Evolutionary conservation across 2,329 filamentous ascomycete genomes (phyloP).

Genomic region (Neopestalotiopsis sp.): DNA sequence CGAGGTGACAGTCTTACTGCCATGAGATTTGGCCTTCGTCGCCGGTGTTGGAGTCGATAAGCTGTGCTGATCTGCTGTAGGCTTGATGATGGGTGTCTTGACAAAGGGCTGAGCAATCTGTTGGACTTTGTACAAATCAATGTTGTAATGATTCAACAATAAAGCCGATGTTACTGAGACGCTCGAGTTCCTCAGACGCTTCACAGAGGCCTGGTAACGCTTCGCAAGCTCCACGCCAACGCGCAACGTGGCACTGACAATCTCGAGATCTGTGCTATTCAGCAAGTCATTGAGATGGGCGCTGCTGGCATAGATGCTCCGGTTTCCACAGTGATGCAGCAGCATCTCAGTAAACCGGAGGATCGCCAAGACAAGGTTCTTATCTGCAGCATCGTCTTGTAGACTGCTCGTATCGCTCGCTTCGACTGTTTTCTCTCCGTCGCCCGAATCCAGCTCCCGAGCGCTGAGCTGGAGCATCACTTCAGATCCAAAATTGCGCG

Average conservation of each 20-base stretch:
- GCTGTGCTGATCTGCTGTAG: constrained; percentile 53
- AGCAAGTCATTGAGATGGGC: constrained; percentile 86
- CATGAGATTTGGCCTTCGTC: constrained; percentile 79
- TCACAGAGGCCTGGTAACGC: constrained; percentile 88
- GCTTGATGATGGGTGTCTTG: constrained; percentile 66
- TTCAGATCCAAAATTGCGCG: constrained; percentile 71
- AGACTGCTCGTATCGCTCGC: constrained; percentile 53
- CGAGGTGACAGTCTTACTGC: constrained; percentile 54
- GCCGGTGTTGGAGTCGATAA: constrained; percentile 57
- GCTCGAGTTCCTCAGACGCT: constrained; percentile 70
- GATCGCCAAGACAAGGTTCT: constrained; percentile 77
- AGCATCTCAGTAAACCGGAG: constrained; percentile 86
- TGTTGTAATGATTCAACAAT: constrained; percentile 83
- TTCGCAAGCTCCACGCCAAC: constrained; percentile 87
- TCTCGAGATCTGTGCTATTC: constrained; percentile 80
- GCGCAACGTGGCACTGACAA: constrained; percentile 79
- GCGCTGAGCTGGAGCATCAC: constrained; percentile 60
- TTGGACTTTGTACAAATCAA: constrained; percentile 79
- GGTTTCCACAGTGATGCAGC: constrained; percentile 93
- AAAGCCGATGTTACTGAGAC: constrained; percentile 74
- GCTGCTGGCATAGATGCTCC: constrained; percentile 95
- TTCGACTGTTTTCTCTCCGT: constrained; percentile 40
- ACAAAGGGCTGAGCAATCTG: constrained; percentile 83
- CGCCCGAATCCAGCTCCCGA: constrained; percentile 57
- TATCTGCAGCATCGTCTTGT: constrained; percentile 77